Conservation (phyloP, 805 yeast species). For the Kazachstania viticola region DNA sequence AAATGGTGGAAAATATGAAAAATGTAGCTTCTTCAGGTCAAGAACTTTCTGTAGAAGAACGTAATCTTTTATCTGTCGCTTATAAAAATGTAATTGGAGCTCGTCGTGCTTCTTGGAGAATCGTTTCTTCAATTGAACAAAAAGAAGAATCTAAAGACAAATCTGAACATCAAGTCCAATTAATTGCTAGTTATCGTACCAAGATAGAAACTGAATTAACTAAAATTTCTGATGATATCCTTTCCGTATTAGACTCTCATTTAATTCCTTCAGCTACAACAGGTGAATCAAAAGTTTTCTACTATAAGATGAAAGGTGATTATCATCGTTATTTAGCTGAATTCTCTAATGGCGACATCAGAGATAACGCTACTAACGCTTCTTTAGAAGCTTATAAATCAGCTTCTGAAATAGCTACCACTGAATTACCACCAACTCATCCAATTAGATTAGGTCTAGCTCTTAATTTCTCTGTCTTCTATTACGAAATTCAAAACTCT, state of each 20-base stretch:
- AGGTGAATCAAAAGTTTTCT: slow-evolving; percentile 96
- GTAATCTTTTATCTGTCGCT: slow-evolving; percentile 93
- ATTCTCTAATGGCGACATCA: slow-evolving; percentile 82
- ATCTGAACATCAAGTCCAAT: slow-evolving; percentile 66
- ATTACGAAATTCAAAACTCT: slow-evolving; percentile 94
- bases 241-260: slow-evolving; percentile 76
- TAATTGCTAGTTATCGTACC: slow-evolving; percentile 88
- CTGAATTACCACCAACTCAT: slow-evolving; percentile 96
- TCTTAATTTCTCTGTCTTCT: slow-evolving; percentile 92
- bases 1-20: slow-evolving; percentile 98
- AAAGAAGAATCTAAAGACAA: slow-evolving; percentile 95
- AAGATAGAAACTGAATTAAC: slow-evolving; percentile 89
- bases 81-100: slow-evolving; percentile 98
- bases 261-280: slow-evolving; percentile 89
- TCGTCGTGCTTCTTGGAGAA: slow-evolving; percentile 99
- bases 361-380: slow-evolving; percentile 84
- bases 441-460: slow-evolving; percentile 98
- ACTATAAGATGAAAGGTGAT: slow-evolving; percentile 99
- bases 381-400: slow-evolving; percentile 91
- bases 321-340: slow-evolving; percentile 98
- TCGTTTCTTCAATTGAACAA: slow-evolving; percentile 94
- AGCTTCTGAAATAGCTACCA: slow-evolving; percentile 94
- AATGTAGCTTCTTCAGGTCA: slow-evolving; percentile 95
- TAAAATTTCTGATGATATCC: slow-evolving; percentile 87
- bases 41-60: slow-evolving; percentile 94